Conservation (phyloP, 164 flowering plant species). For the Umbilicus rupestris region DNA sequence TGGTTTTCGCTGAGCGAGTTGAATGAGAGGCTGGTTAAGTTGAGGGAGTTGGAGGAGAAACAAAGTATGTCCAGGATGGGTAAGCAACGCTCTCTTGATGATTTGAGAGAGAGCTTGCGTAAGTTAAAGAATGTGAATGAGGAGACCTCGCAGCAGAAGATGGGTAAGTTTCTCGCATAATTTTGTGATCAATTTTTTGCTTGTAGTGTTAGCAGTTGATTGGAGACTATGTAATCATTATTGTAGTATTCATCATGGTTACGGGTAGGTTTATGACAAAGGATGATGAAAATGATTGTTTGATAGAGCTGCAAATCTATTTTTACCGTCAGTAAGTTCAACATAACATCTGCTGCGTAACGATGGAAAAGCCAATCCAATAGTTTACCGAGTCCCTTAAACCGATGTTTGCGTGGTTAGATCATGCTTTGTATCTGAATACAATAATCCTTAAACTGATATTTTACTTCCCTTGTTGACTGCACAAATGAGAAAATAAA, state of each 20-base stretch:
- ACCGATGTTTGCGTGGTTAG: not conserved
- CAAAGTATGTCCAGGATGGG: constrained; percentile 23
- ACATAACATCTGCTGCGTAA: not conserved
- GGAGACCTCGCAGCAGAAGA: constrained; percentile 15
- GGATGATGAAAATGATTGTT: too few relatives aligned
- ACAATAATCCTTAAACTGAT: too few relatives aligned
- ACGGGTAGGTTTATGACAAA: too few relatives aligned
- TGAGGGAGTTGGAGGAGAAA: constrained; percentile 54
- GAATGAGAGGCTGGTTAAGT: constrained; percentile 54
- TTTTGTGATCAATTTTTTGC: too few relatives aligned
- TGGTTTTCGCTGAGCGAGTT: constrained; percentile 62
- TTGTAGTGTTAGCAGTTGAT: not conserved
- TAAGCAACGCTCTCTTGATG: constrained; percentile 12
- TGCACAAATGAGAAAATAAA: not conserved
- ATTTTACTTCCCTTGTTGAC: too few relatives aligned
- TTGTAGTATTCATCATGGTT: too few relatives aligned
- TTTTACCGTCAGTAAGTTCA: not conserved
- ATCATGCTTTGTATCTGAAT: not conserved
- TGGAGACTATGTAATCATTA: not conserved
- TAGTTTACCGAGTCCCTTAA: not conserved
- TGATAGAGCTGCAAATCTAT: too few relatives aligned
- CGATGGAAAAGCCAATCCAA: not conserved
- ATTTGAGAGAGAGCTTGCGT: constrained; percentile 32
- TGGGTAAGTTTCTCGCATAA: constrained; percentile 17
- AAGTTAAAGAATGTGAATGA: constrained; percentile 17